phyloP scores from a whole-genome alignment of 805 yeast genomes.

The Hanseniaspora vineae region DNA sequence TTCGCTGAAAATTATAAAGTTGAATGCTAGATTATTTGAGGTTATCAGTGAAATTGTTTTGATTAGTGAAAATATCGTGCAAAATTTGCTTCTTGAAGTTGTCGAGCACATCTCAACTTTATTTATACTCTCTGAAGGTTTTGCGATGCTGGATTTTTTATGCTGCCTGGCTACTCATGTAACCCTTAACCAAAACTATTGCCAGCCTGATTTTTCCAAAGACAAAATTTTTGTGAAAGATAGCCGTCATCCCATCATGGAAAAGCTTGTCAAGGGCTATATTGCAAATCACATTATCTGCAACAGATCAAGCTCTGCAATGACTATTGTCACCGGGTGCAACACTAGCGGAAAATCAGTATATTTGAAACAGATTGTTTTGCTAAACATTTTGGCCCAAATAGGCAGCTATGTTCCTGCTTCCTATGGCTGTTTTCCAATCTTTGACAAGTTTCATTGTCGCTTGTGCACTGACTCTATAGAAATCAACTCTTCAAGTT shows the following conservation, averaged over 20 bases:
- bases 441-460: conserved; percentile 27
- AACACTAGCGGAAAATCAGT: conserved; percentile 57
- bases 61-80: conserved; percentile 30
- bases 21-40: conserved; percentile 29
- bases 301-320: conserved; percentile 23
- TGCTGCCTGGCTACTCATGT: conserved; percentile 24
- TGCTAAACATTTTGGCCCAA: conserved; percentile 40
- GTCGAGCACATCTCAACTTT: conserved; percentile 21
- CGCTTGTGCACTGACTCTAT: conserved; percentile 26
- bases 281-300: conserved; percentile 29
- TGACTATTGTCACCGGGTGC: conserved; percentile 44
- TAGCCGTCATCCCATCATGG: conserved; percentile 33
- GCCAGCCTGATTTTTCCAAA: conserved; percentile 27
- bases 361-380: conserved; percentile 38
- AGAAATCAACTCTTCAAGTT: conserved; percentile 28
- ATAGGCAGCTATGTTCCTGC: conserved; percentile 44
- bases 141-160: conserved; percentile 30
- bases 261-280: conserved; percentile 17
- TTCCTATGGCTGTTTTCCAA: conserved; percentile 28
- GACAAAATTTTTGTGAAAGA: conserved; percentile 18
- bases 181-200: conserved; percentile 13
- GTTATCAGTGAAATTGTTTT: conserved; percentile 28
- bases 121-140: conserved; percentile 32
- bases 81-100: conserved; percentile 18
- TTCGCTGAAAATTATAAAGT: conserved; percentile 28